Conservation (phyloP, 495 filamentous ascomycete species). For the Trichoderma orchidacearum region DNA sequence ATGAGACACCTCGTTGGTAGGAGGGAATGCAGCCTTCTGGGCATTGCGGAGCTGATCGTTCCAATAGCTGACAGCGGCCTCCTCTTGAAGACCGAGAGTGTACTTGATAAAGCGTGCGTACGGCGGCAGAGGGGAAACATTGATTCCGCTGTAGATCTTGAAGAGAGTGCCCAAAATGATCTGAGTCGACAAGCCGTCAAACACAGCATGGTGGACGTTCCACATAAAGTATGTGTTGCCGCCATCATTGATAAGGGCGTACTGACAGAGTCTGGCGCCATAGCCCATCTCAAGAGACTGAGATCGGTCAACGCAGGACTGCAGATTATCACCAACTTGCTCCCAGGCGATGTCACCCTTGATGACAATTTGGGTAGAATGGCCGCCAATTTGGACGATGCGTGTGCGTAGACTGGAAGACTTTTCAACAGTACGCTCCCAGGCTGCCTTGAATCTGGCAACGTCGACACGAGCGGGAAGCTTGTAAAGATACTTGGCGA, state of each 20-base stretch:
- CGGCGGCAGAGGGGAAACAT: background rate
- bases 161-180: background rate
- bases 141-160: background rate
- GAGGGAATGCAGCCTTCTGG: background rate
- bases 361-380: conserved; percentile 13
- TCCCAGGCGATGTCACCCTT: background rate
- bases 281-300: background rate
- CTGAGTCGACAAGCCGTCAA: background rate
- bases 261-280: background rate
- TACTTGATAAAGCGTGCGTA: background rate
- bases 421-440: conserved; percentile 36
- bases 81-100: background rate
- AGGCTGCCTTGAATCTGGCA: conserved; percentile 28
- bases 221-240: conserved; percentile 6
- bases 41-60: background rate
- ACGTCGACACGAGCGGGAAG: conserved; percentile 27
- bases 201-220: background rate
- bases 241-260: background rate
- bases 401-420: conserved; percentile 54
- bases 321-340: conserved; percentile 6
- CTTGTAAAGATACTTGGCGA: conserved; percentile 23
- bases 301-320: background rate
- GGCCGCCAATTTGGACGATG: background rate
- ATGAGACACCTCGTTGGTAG: background rate
- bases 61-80: background rate